Conservation (phyloP, 225 moss, liverwort and hornwort genomes). For the Anthoceros angustus region DNA sequence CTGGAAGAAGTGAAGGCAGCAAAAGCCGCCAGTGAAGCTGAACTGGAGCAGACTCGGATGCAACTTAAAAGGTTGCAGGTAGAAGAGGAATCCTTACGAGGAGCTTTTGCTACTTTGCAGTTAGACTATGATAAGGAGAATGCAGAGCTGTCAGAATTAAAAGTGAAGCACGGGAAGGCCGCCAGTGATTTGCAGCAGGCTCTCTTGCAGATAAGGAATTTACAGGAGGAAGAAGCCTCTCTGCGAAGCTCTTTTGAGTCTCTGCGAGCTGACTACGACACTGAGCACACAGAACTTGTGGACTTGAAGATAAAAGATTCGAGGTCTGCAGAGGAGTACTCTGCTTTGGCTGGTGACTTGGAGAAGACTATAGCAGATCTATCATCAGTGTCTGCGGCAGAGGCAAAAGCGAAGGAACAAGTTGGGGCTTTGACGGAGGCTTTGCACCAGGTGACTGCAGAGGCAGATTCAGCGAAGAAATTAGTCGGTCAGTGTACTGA, state of each 20-base stretch:
- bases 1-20: not conserved
- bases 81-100: not conserved
- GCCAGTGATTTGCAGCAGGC: not conserved
- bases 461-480: not conserved
- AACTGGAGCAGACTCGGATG: not conserved
- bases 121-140: not conserved
- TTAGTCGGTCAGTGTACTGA: not conserved
- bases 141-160: not conserved
- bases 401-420: conserved; percentile 4
- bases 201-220: not conserved
- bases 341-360: not conserved
- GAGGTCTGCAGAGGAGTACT: not conserved
- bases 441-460: not conserved
- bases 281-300: conserved; percentile 1
- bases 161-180: not conserved
- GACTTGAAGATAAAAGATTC: not conserved
- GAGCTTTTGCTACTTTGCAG: not conserved
- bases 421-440: not conserved
- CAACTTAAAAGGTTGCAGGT: not conserved
- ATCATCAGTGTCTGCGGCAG: not conserved
- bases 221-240: not conserved
- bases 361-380: conserved; percentile 1
- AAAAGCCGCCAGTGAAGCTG: not conserved
- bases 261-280: not conserved
- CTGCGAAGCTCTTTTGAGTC: not conserved